These are phyloP conservation scores for Mytilinidion resinicola DNA, from an alignment of 495 filamentous ascomycete genomes.

Conservation along the genomic window DNA sequence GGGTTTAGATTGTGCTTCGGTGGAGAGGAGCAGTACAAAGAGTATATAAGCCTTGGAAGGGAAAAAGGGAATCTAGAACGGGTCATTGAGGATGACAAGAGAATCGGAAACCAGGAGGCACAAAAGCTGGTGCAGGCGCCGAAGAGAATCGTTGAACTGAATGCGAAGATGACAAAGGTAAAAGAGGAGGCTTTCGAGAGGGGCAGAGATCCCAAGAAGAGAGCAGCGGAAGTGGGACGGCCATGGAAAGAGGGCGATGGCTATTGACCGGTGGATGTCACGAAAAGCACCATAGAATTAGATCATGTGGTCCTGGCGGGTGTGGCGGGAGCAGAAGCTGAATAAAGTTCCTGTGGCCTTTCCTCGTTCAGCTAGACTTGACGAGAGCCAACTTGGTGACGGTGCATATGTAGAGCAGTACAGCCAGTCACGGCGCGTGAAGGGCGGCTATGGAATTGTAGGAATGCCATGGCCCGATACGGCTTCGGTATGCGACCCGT, in stretches of 20 bases:
- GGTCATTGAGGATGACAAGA: neutral
- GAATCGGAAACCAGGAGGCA: neutral
- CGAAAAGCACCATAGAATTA: too few species aligned
- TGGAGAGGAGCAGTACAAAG: conserved; percentile 1
- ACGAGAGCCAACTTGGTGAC: too few species aligned
- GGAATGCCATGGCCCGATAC: neutral
- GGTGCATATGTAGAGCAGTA: too few species aligned
- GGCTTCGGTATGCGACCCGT: neutral
- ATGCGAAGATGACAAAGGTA: neutral
- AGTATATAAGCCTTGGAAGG: conserved; percentile 1
- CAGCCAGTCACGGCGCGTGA: too few species aligned
- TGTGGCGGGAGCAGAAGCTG: too few species aligned
- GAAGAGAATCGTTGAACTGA: neutral
- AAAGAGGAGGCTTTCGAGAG: conserved; percentile 3
- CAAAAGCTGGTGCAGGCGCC: too few species aligned
- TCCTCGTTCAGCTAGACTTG: too few species aligned
- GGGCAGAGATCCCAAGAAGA: conserved; percentile 3
- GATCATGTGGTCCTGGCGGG: too few species aligned
- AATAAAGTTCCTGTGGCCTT: too few species aligned
- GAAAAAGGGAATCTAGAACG: neutral
- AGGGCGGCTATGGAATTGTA: too few species aligned
- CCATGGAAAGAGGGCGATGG: conserved; percentile 7
- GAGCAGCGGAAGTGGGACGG: conserved; percentile 3
- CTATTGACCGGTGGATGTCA: neutral
- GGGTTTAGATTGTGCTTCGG: conserved; percentile 13